Conservation (phyloP, 164 flowering plant genomes). For the Chimonanthus praecox region DNA sequence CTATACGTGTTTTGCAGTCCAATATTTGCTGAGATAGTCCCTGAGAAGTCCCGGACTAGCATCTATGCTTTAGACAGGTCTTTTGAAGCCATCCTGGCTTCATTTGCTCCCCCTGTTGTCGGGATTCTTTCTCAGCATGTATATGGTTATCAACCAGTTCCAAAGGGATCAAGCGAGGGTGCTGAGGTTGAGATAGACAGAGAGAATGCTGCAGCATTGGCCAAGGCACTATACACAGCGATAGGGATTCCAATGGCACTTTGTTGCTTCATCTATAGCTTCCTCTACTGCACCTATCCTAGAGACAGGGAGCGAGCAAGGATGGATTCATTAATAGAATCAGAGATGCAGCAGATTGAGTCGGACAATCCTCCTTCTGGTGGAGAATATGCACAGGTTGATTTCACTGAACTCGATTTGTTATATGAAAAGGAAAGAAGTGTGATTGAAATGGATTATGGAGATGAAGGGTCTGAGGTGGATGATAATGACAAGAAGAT, state of each 20-base stretch:
- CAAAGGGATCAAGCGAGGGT: constrained; percentile 40
- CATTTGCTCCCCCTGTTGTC: constrained; percentile 95
- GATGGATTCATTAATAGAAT: constrained; percentile 65
- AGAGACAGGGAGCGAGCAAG: constrained; percentile 70
- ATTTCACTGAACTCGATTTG: constrained; percentile 20
- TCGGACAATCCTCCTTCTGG: constrained; percentile 19
- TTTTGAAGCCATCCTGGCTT: constrained; percentile 77
- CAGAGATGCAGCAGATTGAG: constrained; percentile 61
- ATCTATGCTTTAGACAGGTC: constrained; percentile 89
- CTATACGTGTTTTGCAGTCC: constrained; percentile 46
- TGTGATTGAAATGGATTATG: constrained; percentile 39
- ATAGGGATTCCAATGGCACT: constrained; percentile 74
- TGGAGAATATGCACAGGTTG: constrained; percentile 22
- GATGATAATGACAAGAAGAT: constrained; percentile 45
- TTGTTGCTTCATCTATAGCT: constrained; percentile 74
- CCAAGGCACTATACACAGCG: constrained; percentile 77
- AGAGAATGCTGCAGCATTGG: constrained; percentile 74
- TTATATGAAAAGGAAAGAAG: constrained; percentile 21
- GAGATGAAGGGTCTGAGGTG: constrained; percentile 29
- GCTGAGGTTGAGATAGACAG: constrained; percentile 61
- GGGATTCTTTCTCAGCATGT: constrained; percentile 71
- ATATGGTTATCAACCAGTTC: constrained; percentile 69
- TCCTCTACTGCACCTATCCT: constrained; percentile 82
- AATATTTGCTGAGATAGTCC: constrained; percentile 95
- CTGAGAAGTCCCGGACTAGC: constrained; percentile 77